Conservation (phyloP, 306 rosid genomes). For the Prunus salicina region DNA sequence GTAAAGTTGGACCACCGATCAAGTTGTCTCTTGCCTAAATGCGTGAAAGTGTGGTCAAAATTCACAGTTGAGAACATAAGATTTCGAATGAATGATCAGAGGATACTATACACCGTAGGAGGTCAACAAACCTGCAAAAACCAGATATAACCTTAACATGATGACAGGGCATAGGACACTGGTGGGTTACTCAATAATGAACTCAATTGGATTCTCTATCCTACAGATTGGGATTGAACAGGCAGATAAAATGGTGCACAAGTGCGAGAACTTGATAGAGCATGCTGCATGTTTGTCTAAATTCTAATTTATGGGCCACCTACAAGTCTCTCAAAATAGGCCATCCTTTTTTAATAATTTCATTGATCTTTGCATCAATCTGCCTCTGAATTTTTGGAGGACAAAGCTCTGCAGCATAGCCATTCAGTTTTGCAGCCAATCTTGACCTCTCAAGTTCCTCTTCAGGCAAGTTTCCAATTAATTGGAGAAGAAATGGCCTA, state of each 20-base stretch:
- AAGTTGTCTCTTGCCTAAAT: no score
- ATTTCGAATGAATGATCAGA: no score
- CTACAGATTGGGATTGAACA: conserved; percentile 1
- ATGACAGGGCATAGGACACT: neutral
- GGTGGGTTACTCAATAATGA: neutral
- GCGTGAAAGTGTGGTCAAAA: no score
- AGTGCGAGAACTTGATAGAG: neutral
- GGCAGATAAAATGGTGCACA: conserved; percentile 7
- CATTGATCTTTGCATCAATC: conserved; percentile 75
- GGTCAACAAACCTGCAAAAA: neutral
- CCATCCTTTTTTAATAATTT: conserved; percentile 80
- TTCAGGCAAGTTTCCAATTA: conserved; percentile 81
- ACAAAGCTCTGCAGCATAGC: conserved; percentile 86
- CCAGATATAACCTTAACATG: neutral
- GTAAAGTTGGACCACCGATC: no score
- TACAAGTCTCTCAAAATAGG: conserved; percentile 73
- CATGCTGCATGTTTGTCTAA: neutral
- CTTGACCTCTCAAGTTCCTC: conserved; percentile 78
- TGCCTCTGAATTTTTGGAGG: conserved; percentile 65
- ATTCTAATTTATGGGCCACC: conserved; percentile 3
- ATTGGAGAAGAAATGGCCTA: conserved; percentile 68
- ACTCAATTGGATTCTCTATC: neutral
- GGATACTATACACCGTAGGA: neutral
- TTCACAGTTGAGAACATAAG: no score
- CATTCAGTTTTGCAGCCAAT: conserved; percentile 76